Evolutionary conservation across 352 stramenopile species (phyloP), one percentile per base, ranked within the genome.

Genomic region (Phytophthora lateralis): DNA sequence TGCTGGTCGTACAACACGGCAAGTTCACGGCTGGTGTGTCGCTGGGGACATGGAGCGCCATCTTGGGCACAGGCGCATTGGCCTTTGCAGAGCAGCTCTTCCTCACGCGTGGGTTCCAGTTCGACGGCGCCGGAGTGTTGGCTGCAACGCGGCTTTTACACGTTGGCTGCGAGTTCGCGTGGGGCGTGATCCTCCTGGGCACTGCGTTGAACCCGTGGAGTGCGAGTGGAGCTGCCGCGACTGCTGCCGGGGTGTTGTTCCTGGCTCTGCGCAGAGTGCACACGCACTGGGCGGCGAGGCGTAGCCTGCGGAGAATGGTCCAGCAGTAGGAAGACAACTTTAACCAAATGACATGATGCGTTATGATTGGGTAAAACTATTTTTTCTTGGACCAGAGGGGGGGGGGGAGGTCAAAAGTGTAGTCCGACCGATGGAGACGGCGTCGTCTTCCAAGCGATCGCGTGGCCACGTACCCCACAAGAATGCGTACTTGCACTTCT

Each of bases 41-140:
- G 9, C 17, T 67, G 5, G 56, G 65, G 21, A 69, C 56, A 7
- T 76, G 59, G 60, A 46, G 59, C 6, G 58, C 66, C 18, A 71
- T 81, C 38, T 17, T 76, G 7, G 80, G 72, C 50, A 76, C 68
- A 11, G 77, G 78, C 3, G 44, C 62, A 6, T 50, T 88, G 11
- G 66, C 73, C 7, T 89, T 88, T 39, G 17, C 75, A 10, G 71
- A 76, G 6, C 75, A 87, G 66, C 56, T 88, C 14, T 86, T 76
- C 45, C 72, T 91, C 57, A 83, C 78, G 12, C 72, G 78, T 8
- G 76, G 78, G 20, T 86, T 89, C 59, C 79, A 91, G 66, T 75
- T 83, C 44, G 82, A 88, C 32, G 72, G 74, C 30, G 71, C 75
- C 10, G 82, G 76, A 29, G 69, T 78, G 26, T 66, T 83, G 10